Percentiles rank a stretch among this genome's conserved stretches.
Evolutionary conservation across 306 rosid genomes (phyloP).

Genomic region (Pterocarpus santalinus): DNA sequence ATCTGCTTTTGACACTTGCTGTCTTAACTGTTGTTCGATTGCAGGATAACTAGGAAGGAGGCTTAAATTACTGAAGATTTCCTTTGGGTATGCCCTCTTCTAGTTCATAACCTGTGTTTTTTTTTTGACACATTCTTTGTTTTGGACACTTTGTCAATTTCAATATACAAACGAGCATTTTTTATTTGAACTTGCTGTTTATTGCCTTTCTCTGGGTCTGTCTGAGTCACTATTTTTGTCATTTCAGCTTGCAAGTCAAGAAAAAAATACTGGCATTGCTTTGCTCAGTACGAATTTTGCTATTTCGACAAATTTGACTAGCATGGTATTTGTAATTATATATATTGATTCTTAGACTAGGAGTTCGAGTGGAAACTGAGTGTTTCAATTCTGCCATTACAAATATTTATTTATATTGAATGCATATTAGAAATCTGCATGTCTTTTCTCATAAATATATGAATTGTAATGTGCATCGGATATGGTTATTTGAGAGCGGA

Average conservation of each 20-base stretch:
- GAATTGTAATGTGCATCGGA: neutral
- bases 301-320: constrained; percentile 39
- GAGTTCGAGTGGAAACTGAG: constrained; percentile 27
- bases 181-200: neutral
- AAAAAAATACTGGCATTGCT: constrained; percentile 40
- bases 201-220: neutral
- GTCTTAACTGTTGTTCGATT: constrained; percentile 36
- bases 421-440: neutral
- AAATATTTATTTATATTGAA: constrained; percentile 8
- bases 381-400: constrained; percentile 27
- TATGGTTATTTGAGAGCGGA: neutral
- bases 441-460: neutral
- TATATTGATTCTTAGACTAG: constrained; percentile 40
- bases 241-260: constrained; percentile 48
- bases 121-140: neutral
- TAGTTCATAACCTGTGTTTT: constrained; percentile 22
- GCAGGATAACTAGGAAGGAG: constrained; percentile 93
- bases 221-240: constrained; percentile 20
- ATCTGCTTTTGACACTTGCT: constrained; percentile 25
- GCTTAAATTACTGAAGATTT: constrained; percentile 61
- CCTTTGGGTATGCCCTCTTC: constrained; percentile 50
- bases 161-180: neutral
- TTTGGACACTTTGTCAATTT: constrained; percentile 11
- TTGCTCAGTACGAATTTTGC: constrained; percentile 45
- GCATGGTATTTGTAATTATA: constrained; percentile 27